Conservation (phyloP, 176 grass and related monocot species). For the Rhynchospora pubera region DNA sequence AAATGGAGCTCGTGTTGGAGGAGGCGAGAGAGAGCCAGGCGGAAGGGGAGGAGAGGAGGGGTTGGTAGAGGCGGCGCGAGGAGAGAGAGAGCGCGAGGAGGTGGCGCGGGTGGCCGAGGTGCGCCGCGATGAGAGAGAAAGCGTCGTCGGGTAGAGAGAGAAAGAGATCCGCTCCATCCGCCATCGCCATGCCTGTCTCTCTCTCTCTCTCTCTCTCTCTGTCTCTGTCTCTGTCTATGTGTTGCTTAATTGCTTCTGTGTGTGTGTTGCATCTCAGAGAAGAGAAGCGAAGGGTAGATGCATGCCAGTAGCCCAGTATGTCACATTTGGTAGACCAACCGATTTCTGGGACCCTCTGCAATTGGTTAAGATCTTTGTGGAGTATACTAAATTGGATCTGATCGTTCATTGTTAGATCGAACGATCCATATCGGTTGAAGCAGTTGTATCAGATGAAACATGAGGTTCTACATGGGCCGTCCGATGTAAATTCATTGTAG, state of each 20-base stretch:
- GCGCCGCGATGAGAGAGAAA: slow-evolving; percentile 50
- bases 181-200: neutral
- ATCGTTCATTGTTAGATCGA: too few species aligned
- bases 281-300: neutral
- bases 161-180: slow-evolving; percentile 50
- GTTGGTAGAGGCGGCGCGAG: slow-evolving; percentile 45
- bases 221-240: neutral
- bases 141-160: slow-evolving; percentile 68
- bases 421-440: too few species aligned
- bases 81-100: slow-evolving; percentile 43
- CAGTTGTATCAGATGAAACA: too few species aligned
- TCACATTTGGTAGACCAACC: neutral
- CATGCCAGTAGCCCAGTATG: neutral
- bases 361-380: too few species aligned
- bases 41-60: slow-evolving; percentile 36
- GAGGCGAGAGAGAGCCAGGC: slow-evolving; percentile 62
- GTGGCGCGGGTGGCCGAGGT: slow-evolving; percentile 44
- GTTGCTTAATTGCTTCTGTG: neutral
- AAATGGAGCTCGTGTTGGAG: slow-evolving; percentile 25
- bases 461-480: too few species aligned
- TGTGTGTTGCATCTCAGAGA: neutral
- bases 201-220: too few species aligned
- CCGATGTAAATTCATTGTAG: too few species aligned
- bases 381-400: too few species aligned
- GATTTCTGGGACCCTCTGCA: too few species aligned